phyloP scores from a whole-genome alignment of 2,329 filamentous ascomycete genomes.

The Penicillium sp. region DNA sequence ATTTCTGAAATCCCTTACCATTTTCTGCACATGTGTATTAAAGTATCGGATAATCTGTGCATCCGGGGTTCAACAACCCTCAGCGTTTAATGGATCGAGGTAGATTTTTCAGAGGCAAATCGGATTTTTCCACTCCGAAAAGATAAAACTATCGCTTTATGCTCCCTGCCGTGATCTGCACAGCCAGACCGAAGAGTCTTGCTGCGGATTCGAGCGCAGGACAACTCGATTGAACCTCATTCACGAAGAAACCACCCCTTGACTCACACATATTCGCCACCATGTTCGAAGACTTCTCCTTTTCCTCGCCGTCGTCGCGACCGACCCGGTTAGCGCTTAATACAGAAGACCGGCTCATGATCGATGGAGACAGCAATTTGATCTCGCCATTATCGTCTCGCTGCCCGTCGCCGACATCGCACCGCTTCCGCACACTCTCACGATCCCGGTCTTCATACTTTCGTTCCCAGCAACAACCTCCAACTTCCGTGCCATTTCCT shows the following conservation, averaged over 20 bases:
- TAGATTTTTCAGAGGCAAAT: not conserved
- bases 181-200: slow-evolving; percentile 7
- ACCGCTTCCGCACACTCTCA: slow-evolving; percentile 31
- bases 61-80: not conserved
- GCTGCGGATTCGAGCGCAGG: slow-evolving; percentile 12
- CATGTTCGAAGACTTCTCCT: slow-evolving; percentile 47
- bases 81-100: slow-evolving; percentile 1
- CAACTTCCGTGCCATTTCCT: slow-evolving; percentile 46
- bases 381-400: slow-evolving; percentile 45
- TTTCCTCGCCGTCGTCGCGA: slow-evolving; percentile 38
- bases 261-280: slow-evolving; percentile 3
- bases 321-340: slow-evolving; percentile 30
- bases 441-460: slow-evolving; percentile 36
- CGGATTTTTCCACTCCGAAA: not conserved
- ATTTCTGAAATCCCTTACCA: not conserved
- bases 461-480: slow-evolving; percentile 37
- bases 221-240: slow-evolving; percentile 1
- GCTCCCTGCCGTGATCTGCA: not conserved
- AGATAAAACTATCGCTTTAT: not conserved
- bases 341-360: slow-evolving; percentile 35
- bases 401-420: slow-evolving; percentile 43
- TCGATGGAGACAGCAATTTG: slow-evolving; percentile 38
- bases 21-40: not conserved
- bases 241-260: not conserved
- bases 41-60: not conserved